A percentile compares a stretch with the other conserved stretches of the same genome.
phyloP scores from a whole-genome alignment of 2,329 filamentous ascomycete species.

The Calonectria hawksworthii region DNA sequence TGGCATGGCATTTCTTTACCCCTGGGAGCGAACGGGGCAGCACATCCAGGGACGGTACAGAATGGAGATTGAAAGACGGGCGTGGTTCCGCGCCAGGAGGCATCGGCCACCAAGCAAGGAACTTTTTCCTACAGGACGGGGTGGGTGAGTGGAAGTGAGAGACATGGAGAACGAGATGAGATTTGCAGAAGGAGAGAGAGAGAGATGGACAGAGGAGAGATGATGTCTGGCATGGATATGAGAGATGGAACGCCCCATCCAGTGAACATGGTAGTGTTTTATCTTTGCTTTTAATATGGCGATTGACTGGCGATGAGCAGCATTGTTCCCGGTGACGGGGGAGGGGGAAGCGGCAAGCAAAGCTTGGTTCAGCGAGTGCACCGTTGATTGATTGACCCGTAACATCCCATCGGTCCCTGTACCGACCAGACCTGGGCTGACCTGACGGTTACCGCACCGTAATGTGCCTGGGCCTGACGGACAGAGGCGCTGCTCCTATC shows the following conservation, averaged over 20 bases:
- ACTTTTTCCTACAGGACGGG: slow-evolving; percentile 8
- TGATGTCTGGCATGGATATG: slow-evolving; percentile 1
- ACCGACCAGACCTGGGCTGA: background rate
- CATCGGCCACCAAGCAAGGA: slow-evolving; percentile 7
- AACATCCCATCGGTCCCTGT: background rate
- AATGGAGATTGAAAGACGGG: slow-evolving; percentile 27
- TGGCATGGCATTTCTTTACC: background rate
- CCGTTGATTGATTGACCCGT: background rate
- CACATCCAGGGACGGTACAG: slow-evolving; percentile 14
- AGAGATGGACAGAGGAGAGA: background rate
- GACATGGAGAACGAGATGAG: background rate
- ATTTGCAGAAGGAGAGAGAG: background rate
- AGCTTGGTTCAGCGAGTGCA: slow-evolving; percentile 7
- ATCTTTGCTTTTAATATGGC: slow-evolving; percentile 16
- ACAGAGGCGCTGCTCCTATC: background rate
- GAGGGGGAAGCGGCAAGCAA: slow-evolving; percentile 2
- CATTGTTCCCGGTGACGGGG: background rate
- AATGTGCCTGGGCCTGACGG: background rate
- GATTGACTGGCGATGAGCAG: slow-evolving; percentile 13
- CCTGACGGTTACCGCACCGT: background rate
- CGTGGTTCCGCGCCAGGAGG: slow-evolving; percentile 33
- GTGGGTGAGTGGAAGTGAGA: background rate
- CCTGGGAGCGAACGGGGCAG: background rate
- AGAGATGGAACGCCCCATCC: slow-evolving; percentile 4
- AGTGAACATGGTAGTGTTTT: slow-evolving; percentile 15